Percentiles rank a stretch among this genome's conserved stretches.
Conservation (phyloP, 78 protist species). For the Emiliania huxleyi region DNA sequence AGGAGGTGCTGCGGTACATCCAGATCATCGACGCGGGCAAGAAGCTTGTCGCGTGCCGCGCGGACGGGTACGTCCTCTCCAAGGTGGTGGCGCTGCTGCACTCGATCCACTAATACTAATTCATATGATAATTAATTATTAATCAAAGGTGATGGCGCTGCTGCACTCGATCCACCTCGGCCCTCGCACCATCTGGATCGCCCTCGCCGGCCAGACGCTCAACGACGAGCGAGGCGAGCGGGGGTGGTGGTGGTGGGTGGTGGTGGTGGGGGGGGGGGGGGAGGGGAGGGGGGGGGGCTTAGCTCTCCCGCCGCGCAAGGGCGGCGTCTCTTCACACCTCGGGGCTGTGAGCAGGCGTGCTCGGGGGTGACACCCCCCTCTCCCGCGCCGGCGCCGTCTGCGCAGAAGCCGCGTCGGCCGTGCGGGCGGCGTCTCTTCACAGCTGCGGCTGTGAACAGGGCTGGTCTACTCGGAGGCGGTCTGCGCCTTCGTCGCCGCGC, state of each 20-base stretch:
- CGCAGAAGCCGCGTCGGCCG: no score
- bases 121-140: no score
- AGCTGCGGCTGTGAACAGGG: no score
- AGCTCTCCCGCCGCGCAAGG: no score
- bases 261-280: no score
- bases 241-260: no score
- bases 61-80: background rate
- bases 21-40: background rate
- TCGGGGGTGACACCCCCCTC: background rate
- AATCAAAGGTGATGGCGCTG: background rate
- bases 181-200: background rate
- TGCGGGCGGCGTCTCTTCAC: no score
- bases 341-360: no score
- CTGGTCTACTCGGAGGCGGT: background rate
- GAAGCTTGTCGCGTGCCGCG: background rate
- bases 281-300: no score
- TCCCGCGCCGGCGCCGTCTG: no score
- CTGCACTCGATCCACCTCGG: background rate
- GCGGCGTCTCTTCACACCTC: no score
- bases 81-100: background rate
- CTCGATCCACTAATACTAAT: background rate
- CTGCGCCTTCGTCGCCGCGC: background rate
- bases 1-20: background rate
- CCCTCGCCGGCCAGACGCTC: background rate
- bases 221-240: background rate